A percentile compares a stretch with the other conserved stretches of the same genome.
These are phyloP conservation scores for Sporisorium scitamineum DNA, from an alignment of 1,284 basidiomycete species.

Conservation along the genomic window DNA sequence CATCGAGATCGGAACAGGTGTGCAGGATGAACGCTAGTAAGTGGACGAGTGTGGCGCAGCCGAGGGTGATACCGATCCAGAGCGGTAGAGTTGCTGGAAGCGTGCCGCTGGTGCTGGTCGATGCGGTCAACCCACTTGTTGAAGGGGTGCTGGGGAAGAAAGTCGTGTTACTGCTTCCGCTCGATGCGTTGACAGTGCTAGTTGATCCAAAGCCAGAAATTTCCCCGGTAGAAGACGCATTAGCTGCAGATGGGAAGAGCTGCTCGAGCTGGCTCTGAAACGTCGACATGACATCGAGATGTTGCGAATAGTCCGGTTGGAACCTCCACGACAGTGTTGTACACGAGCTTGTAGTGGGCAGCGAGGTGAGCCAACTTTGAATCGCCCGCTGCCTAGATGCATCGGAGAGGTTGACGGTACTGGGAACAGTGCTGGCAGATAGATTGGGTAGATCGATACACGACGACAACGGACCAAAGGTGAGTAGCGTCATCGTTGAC, in stretches of 20 bases:
- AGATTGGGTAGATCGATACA: slow-evolving; percentile 29
- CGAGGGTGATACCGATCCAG: slow-evolving; percentile 26
- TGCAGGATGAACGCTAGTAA: slow-evolving; percentile 21
- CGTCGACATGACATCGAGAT: slow-evolving; percentile 9
- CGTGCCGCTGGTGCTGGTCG: neutral
- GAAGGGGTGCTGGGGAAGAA: slow-evolving; percentile 1
- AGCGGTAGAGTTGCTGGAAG: slow-evolving; percentile 15
- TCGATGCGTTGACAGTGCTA: neutral
- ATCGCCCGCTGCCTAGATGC: slow-evolving; percentile 3
- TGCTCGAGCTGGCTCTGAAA: slow-evolving; percentile 20
- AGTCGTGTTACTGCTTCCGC: neutral
- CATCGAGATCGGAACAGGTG: slow-evolving; percentile 18
- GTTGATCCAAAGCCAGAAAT: too few species aligned
- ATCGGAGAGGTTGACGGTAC: neutral
- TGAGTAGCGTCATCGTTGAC: slow-evolving; percentile 10
- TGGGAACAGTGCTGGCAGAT: neutral
- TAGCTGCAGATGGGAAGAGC: slow-evolving; percentile 8
- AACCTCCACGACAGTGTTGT: slow-evolving; percentile 15
- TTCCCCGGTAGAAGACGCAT: neutral
- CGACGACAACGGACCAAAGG: slow-evolving; percentile 29
- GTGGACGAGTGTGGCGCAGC: slow-evolving; percentile 10
- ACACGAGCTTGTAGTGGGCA: slow-evolving; percentile 15
- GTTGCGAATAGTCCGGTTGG: slow-evolving; percentile 23
- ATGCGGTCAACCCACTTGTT: neutral
- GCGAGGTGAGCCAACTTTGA: slow-evolving; percentile 10